phyloP scores from a whole-genome alignment of 2,329 filamentous ascomycete genomes.

The Akanthomyces muscarius region DNA sequence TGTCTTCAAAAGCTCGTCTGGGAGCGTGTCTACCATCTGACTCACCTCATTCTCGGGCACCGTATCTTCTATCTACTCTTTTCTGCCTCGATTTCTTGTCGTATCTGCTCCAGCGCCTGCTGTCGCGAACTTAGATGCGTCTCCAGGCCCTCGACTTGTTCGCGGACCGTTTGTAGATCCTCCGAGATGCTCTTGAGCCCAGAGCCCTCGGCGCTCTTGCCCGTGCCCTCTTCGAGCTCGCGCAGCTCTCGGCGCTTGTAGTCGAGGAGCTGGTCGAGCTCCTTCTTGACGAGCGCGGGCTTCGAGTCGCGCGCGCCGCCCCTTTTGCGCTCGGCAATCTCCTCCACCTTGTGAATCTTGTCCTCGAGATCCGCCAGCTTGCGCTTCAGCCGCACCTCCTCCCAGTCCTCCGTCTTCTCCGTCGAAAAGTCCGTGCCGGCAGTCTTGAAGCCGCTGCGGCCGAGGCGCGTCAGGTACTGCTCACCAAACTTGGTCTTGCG shows the following conservation, averaged over 20 bases:
- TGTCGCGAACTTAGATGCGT: slow-evolving; percentile 73
- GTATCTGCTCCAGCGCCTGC: slow-evolving; percentile 70
- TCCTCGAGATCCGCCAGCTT: slow-evolving; percentile 85
- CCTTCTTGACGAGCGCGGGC: slow-evolving; percentile 87
- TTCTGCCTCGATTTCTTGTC: slow-evolving; percentile 82
- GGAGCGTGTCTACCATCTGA: slow-evolving; percentile 17
- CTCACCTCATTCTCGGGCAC: slow-evolving; percentile 38
- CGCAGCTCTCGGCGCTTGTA: slow-evolving; percentile 82
- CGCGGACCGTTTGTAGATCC: slow-evolving; percentile 83
- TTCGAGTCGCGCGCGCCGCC: slow-evolving; percentile 69
- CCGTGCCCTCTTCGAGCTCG: slow-evolving; percentile 69
- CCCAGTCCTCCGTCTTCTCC: slow-evolving; percentile 90
- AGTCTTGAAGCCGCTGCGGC: slow-evolving; percentile 75
- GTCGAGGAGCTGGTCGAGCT: slow-evolving; percentile 89
- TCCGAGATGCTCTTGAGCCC: slow-evolving; percentile 74
- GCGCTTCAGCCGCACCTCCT: slow-evolving; percentile 91
- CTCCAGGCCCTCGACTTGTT: slow-evolving; percentile 91
- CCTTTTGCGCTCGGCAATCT: slow-evolving; percentile 60
- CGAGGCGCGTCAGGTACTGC: slow-evolving; percentile 87
- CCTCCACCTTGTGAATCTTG: slow-evolving; percentile 80
- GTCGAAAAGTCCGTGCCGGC: slow-evolving; percentile 86
- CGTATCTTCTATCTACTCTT: slow-evolving; percentile 84
- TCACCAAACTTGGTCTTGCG: slow-evolving; percentile 97
- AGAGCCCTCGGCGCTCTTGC: slow-evolving; percentile 64
- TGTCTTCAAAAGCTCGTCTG: background rate